Conservation (phyloP, 2,329 filamentous ascomycete genomes). For the Penicillium hesseltinei region DNA sequence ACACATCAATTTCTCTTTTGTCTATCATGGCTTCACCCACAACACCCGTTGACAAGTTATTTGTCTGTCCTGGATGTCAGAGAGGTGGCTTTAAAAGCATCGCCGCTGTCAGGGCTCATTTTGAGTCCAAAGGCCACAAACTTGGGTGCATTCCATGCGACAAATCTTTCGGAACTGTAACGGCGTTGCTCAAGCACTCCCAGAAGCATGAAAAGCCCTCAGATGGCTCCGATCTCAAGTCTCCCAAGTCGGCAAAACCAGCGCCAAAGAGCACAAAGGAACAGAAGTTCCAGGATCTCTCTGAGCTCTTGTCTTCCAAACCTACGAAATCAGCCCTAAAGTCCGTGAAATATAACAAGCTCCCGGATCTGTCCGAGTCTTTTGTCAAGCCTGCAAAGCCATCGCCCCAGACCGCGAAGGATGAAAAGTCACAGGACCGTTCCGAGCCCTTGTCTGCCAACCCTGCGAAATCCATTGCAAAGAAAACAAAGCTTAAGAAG, state of each 20-base stretch:
- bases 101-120: constrained; percentile 6
- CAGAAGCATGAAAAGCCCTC: not conserved
- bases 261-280: not conserved
- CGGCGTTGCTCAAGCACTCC: not conserved
- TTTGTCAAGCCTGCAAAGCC: not conserved
- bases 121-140: constrained; percentile 6
- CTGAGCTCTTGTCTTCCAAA: not conserved
- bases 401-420: not conserved
- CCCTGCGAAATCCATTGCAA: not conserved
- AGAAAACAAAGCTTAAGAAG: not conserved
- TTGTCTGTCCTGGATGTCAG: constrained; percentile 8
- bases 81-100: constrained; percentile 4
- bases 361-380: not conserved
- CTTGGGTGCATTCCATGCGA: constrained; percentile 3
- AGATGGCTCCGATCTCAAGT: not conserved
- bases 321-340: not conserved
- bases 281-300: not conserved
- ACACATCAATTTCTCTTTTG: not conserved
- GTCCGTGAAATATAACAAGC: not conserved
- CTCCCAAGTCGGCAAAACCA: not conserved
- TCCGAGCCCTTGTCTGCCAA: not conserved
- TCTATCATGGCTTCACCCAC: constrained; percentile 1
- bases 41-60: not conserved
- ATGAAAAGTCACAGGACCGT: not conserved
- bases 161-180: not conserved